Conservation (phyloP, 2,329 filamentous ascomycete species). For the Chaetothyriales sp. region DNA sequence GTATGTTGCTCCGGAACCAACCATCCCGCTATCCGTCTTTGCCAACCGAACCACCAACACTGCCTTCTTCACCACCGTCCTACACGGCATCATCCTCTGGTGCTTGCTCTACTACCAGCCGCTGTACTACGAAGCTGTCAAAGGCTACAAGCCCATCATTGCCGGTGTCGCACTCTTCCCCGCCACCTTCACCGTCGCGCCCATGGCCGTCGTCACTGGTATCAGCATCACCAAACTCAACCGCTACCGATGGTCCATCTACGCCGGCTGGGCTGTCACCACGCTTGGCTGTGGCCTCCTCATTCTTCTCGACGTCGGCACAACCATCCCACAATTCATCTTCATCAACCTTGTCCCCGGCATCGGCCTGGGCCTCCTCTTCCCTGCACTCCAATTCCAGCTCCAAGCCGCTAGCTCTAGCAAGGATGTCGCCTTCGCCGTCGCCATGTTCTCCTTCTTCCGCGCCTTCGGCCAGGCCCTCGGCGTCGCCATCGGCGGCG, state of each 20-base stretch:
- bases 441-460: constrained; percentile 55
- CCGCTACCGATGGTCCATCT: constrained; percentile 47
- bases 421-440: constrained; percentile 46
- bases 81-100: constrained; percentile 42
- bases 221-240: constrained; percentile 42
- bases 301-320: constrained; percentile 13
- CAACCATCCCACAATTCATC: constrained; percentile 35
- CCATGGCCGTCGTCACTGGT: constrained; percentile 44
- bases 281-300: constrained; percentile 47
- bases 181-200: constrained; percentile 50
- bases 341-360: constrained; percentile 47
- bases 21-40: constrained; percentile 35
- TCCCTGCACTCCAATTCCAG: constrained; percentile 47
- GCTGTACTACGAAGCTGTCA: constrained; percentile 32
- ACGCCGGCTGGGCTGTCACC: constrained; percentile 47
- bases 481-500: constrained; percentile 53
- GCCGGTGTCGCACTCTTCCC: constrained; percentile 46
- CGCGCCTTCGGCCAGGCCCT: constrained; percentile 51
- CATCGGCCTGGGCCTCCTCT: constrained; percentile 54
- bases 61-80: constrained; percentile 39
- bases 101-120: constrained; percentile 43
- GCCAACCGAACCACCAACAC: constrained; percentile 34
- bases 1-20: constrained; percentile 37
- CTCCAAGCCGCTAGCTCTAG: constrained; percentile 48
- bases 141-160: constrained; percentile 40